Base-by-base conservation (phyloP, 2,329 filamentous ascomycete species). In the Calonectria hongkongensis region DNA sequence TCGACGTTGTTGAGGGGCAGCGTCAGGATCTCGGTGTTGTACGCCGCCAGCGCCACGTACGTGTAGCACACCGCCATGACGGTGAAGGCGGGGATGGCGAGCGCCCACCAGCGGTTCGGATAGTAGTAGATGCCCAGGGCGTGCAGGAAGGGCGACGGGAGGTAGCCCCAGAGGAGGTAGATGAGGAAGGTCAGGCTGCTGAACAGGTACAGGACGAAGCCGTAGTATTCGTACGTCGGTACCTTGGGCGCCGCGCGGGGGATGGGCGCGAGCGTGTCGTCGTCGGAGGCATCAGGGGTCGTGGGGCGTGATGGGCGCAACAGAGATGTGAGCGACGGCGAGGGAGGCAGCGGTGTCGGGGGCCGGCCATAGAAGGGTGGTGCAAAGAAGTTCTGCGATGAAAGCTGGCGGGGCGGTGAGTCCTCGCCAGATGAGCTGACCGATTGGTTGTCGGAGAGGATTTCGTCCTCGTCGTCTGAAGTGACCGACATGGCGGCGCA, bases 191-290 rank as follows among this genome's bases (percentile, higher is more conserved):
- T 92, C 65, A 97, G 88, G 27, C 93, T 95, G 74, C 94, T 96
- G 81, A 96, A 95, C 47, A 99, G 90, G 86, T 99, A 98, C 63
- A 99, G 90, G 67, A 98, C 96, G 85, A 99, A 99, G 82, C 97
- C 97, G 83, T 98, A 98, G 90, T 98, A 99, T 83, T 99, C 97
- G 86, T 99, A 98, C 0, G 97, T 99, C n/a, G 97, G 97, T 2
- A 99, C 96, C 82, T 97, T 95, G 2, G 97, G 97, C 67, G 93
- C 93, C 2, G 95, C 96, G 69, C 95, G 93, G 7, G 96, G 95
- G 21, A 98, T 91, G 60, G 95, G 94, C 5, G 95, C 95, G 18
- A 98, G 91, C 45, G 94, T 90, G 79, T 98, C 96, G 77, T 96
- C 94, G 84, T 98, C 96, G 0, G 95, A 97, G 47, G 93, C 94